Base-by-base conservation (phyloP, 2,329 filamentous ascomycete genomes). In the Ophiocordyceps camponoti-rufipedis region DNA sequence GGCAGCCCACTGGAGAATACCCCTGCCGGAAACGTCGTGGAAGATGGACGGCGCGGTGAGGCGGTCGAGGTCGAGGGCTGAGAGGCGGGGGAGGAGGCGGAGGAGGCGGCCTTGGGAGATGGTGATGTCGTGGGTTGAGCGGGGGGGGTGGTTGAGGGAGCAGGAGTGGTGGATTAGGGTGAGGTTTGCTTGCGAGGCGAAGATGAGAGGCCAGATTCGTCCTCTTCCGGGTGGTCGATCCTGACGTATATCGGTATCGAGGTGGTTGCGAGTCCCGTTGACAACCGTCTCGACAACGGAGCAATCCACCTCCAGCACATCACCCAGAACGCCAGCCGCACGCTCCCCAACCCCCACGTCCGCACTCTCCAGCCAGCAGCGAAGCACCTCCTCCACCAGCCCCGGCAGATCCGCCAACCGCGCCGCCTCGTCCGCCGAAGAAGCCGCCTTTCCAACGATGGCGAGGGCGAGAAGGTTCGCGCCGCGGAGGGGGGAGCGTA, bases 401-500 rank as follows among this genome's bases (percentile, higher is more conserved):
- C 60, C 58, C 38, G 69, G 66, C 56, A 75, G 65, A 38, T 61
- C 62, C 42, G 68, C 69, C 5, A 80, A 58, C 32, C 71, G 66
- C 35, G 68, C 65, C 31, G 67, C 67, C 44, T 76, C 70, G 44
- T 62, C 56, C 12, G 72, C 66, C 4, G 62, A 62, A 14, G 57
- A 55, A 19, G 70, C 60, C 4, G 73, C 75, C 53, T 79, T 80
- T 48, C 71, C 62, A 28, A 80, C 53, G 45, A 80, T 64, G 45
- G 67, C 59, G 51, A 80, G 64, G 53, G 68, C 75, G 23, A 80
- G 69, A 14, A 77, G 60, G 54, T 75, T 76, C 29, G 72, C 72
- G 2, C 72, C 70, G 0, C 74, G 66, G 0, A 72, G 63, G 1
- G 72, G 67, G 1, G 74, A 76, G 42, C 58, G 57, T 14, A 80